phyloP scores from a whole-genome alignment of 129 eudicot genomes.

The Chrysanthemum seticuspe region DNA sequence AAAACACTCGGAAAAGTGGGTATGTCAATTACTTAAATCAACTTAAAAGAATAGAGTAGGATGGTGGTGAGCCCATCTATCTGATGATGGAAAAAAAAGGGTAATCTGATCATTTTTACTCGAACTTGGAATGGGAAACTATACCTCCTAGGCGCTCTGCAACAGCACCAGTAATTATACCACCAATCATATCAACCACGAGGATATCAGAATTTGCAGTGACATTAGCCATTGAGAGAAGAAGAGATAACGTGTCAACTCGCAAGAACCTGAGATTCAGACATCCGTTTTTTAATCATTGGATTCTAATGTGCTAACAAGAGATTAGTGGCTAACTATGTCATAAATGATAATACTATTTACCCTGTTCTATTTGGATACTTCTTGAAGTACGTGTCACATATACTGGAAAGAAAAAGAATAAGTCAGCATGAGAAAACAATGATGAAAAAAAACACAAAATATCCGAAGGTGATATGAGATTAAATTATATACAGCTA shows the following conservation, averaged over 20 bases:
- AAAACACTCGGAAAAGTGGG: neutral
- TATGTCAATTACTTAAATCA: neutral
- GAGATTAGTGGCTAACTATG: neutral
- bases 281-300: neutral
- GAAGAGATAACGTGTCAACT: conserved; percentile 77
- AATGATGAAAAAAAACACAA: neutral
- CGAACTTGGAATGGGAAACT: conserved; percentile 18
- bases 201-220: conserved; percentile 81
- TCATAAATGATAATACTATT: conserved; percentile 4
- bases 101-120: neutral
- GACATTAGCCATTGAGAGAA: conserved; percentile 80
- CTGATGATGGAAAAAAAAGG: neutral
- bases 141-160: conserved; percentile 97
- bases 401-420: conserved; percentile 59
- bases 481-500: conserved; percentile 10
- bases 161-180: conserved; percentile 80
- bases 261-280: conserved; percentile 62
- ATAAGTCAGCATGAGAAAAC: conserved; percentile 24
- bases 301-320: neutral
- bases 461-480: neutral
- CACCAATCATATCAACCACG: conserved; percentile 92
- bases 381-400: conserved; percentile 98
- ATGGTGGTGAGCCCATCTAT: conserved; percentile 3
- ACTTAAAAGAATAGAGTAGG: neutral
- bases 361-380: conserved; percentile 86